Conservation (phyloP, 768 basidiomycete species). For the Lactarius hengduanensis region DNA sequence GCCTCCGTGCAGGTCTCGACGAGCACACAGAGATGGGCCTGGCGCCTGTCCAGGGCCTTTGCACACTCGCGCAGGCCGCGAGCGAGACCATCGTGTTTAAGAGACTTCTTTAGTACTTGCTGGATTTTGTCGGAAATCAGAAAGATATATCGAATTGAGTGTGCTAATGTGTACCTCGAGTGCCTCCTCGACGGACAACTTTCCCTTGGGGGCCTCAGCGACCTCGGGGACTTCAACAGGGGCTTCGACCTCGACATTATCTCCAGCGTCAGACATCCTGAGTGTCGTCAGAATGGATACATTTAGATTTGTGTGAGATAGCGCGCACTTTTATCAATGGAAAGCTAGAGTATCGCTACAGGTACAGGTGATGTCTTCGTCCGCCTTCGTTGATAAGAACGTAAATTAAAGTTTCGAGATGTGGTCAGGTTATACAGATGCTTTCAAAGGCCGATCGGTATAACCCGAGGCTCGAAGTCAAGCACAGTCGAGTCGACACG, state of each 20-base stretch:
- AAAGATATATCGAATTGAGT: background rate
- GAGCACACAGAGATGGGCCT: constrained; percentile 97
- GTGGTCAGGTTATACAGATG: constrained; percentile 33
- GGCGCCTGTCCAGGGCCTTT: constrained; percentile 98
- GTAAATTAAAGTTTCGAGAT: constrained; percentile 55
- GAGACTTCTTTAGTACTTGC: constrained; percentile 99
- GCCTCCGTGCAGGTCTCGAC: constrained; percentile 99
- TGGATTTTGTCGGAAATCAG: constrained; percentile 36
- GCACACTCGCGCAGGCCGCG: constrained; percentile 97
- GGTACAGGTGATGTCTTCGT: constrained; percentile 72
- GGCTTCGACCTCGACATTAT: constrained; percentile 65
- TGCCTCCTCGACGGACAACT: constrained; percentile 93
- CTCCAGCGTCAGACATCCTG: constrained; percentile 98
- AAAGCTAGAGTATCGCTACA: constrained; percentile 23
- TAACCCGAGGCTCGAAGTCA: constrained; percentile 35
- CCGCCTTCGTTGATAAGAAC: constrained; percentile 91
- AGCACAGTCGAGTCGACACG: background rate
- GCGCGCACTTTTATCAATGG: constrained; percentile 32
- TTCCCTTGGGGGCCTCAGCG: constrained; percentile 89
- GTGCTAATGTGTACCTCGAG: constrained; percentile 59
- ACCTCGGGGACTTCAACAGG: constrained; percentile 68
- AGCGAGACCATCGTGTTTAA: constrained; percentile 97
- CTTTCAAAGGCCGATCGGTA: constrained; percentile 57
- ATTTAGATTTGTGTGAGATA: background rate
- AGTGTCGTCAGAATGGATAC: constrained; percentile 2